phyloP scores from a whole-genome alignment of 305 asterid species.

The Fraxinus albicans region DNA sequence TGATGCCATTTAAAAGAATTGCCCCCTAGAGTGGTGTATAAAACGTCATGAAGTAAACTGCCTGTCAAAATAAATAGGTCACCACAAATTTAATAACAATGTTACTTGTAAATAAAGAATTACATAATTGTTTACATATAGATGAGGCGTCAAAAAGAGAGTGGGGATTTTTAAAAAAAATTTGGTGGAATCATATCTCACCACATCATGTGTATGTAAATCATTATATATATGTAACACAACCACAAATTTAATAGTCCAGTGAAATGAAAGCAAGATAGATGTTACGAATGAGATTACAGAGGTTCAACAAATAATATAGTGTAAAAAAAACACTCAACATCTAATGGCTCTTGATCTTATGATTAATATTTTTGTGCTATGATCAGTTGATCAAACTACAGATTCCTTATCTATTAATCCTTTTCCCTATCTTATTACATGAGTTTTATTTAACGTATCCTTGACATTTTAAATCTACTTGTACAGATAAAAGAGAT shows the following conservation, averaged over 20 bases:
- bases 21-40: conserved; percentile 98
- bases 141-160: no score
- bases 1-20: conserved; percentile 86
- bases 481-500: not conserved
- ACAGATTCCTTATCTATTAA: not conserved
- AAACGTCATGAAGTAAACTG: conserved; percentile 76
- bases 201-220: no score
- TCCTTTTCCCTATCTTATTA: not conserved
- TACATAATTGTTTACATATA: no score
- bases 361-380: not conserved
- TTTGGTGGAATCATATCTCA: no score
- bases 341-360: not conserved
- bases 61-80: conserved; percentile 47
- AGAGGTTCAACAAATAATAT: not conserved
- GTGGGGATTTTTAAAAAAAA: no score
- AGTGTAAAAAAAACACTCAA: not conserved
- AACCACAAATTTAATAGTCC: not conserved
- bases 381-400: not conserved
- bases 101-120: no score
- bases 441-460: not conserved
- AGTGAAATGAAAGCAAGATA: not conserved
- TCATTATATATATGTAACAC: no score
- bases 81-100: not conserved
- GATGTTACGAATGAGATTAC: not conserved
- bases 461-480: no score